A percentile compares a stretch with the other conserved stretches of the same genome.
phyloP scores from a whole-genome alignment of 2,329 filamentous ascomycete genomes.

The Fusarium pseudonygamai region DNA sequence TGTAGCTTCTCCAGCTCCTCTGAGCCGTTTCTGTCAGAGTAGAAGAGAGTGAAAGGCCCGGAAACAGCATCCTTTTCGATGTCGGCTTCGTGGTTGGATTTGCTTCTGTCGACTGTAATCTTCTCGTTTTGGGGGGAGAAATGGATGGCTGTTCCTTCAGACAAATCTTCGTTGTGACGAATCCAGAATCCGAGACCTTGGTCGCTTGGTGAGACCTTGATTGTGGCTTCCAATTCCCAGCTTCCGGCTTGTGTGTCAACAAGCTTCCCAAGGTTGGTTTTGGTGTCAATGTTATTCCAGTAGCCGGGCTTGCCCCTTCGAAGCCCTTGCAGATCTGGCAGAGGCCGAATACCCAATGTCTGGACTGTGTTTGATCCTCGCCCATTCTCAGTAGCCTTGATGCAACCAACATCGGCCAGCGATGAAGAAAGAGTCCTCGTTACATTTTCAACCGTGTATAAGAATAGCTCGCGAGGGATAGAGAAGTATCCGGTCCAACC shows the following conservation, averaged over 20 bases:
- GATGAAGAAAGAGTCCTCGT: slow-evolving; percentile 48
- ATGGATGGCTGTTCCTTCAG: slow-evolving; percentile 49
- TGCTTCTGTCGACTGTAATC: slow-evolving; percentile 51
- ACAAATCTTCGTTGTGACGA: slow-evolving; percentile 40
- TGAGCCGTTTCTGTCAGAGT: not conserved
- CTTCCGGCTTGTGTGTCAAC: not conserved
- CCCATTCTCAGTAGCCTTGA: slow-evolving; percentile 42
- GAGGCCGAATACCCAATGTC: slow-evolving; percentile 53
- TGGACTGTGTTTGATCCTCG: slow-evolving; percentile 48
- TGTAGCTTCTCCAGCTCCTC: slow-evolving; percentile 36
- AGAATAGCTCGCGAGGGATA: slow-evolving; percentile 54
- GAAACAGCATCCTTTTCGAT: slow-evolving; percentile 49
- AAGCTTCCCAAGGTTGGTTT: not conserved
- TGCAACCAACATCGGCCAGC: slow-evolving; percentile 53
- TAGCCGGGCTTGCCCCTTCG: slow-evolving; percentile 15
- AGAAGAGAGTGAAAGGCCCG: slow-evolving; percentile 59
- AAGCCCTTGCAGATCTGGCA: slow-evolving; percentile 36
- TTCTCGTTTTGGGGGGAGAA: slow-evolving; percentile 52
- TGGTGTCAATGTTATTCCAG: slow-evolving; percentile 12
- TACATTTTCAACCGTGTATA: slow-evolving; percentile 52
- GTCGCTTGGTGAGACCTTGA: slow-evolving; percentile 22
- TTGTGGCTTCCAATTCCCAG: slow-evolving; percentile 42
- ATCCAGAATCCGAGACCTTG: slow-evolving; percentile 37
- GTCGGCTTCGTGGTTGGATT: slow-evolving; percentile 44
- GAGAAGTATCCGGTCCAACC: slow-evolving; percentile 61